A percentile compares a stretch with the other conserved stretches of the same genome.
phyloP scores from a whole-genome alignment of 345 rosid species.

The Orychophragmus violaceus region DNA sequence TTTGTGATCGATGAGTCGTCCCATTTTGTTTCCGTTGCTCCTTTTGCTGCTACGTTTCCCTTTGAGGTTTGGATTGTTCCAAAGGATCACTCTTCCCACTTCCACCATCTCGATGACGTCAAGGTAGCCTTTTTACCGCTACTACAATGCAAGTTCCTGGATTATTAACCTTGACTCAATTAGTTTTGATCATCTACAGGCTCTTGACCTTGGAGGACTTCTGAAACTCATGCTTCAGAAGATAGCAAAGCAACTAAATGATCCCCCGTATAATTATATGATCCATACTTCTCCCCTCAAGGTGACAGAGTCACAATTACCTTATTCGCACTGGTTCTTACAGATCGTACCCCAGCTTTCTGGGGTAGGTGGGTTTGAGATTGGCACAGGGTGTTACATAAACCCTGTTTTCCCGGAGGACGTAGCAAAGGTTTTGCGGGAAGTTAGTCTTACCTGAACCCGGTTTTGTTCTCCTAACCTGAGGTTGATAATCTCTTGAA shows the following conservation, averaged over 20 bases:
- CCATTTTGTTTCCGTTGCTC: slow-evolving; percentile 58
- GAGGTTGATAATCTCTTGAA: neutral
- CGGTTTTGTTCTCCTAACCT: neutral
- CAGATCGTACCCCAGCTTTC: slow-evolving; percentile 68
- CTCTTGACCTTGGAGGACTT: slow-evolving; percentile 64
- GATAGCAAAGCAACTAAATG: slow-evolving; percentile 49
- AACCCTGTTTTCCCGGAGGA: slow-evolving; percentile 88
- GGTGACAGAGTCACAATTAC: slow-evolving; percentile 33
- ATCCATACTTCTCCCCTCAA: slow-evolving; percentile 73
- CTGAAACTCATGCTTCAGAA: slow-evolving; percentile 67
- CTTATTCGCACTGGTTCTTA: slow-evolving; percentile 68
- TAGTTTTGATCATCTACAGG: slow-evolving; percentile 38
- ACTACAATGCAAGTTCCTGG: neutral
- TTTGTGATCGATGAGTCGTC: slow-evolving; percentile 53
- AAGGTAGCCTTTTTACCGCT: slow-evolving; percentile 38
- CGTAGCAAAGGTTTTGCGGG: slow-evolving; percentile 68
- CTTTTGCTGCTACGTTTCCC: slow-evolving; percentile 60
- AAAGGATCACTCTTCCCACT: slow-evolving; percentile 55
- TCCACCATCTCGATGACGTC: slow-evolving; percentile 51
- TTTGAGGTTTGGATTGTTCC: slow-evolving; percentile 92
- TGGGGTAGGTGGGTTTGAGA: slow-evolving; percentile 75
- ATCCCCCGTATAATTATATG: slow-evolving; percentile 82
- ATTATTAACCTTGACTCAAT: neutral
- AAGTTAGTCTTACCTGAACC: slow-evolving; percentile 40
- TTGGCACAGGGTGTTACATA: slow-evolving; percentile 74